A percentile compares a stretch with the other conserved stretches of the same genome.
These are phyloP conservation scores for Globisporangium heterothallicum DNA, from an alignment of 352 stramenopile species.

Conservation along the genomic window DNA sequence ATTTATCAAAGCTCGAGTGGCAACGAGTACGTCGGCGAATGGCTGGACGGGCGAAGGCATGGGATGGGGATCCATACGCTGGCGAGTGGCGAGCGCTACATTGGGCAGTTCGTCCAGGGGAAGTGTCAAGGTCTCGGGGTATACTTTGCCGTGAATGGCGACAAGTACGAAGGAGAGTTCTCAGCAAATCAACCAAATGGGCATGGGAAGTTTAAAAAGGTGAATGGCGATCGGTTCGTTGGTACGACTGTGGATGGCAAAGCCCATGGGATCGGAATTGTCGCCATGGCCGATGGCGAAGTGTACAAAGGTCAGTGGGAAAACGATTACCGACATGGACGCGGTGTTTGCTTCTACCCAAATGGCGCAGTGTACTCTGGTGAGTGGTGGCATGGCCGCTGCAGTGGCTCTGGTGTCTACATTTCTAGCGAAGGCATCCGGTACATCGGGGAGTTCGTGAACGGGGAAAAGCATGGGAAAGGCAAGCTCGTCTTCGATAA, in stretches of 20 bases:
- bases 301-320: slow-evolving; percentile 87
- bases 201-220: slow-evolving; percentile 58
- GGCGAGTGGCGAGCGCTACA: slow-evolving; percentile 78
- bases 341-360: slow-evolving; percentile 66
- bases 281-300: slow-evolving; percentile 79
- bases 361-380: slow-evolving; percentile 76
- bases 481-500: slow-evolving; percentile 74
- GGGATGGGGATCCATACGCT: slow-evolving; percentile 76
- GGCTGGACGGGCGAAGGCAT: slow-evolving; percentile 68
- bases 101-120: slow-evolving; percentile 77
- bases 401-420: slow-evolving; percentile 54
- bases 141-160: slow-evolving; percentile 60
- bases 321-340: slow-evolving; percentile 52
- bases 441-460: slow-evolving; percentile 58
- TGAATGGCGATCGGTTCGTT: slow-evolving; percentile 63
- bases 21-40: slow-evolving; percentile 69
- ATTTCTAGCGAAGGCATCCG: slow-evolving; percentile 61
- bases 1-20: slow-evolving; percentile 56
- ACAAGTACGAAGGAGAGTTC: slow-evolving; percentile 81
- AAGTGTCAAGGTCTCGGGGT: slow-evolving; percentile 72
- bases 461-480: slow-evolving; percentile 54
- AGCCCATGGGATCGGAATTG: slow-evolving; percentile 69
- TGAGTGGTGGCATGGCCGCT: slow-evolving; percentile 56
- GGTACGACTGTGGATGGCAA: slow-evolving; percentile 57
- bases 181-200: slow-evolving; percentile 34